Evolutionary conservation across 2,329 filamentous ascomycete species (phyloP), one percentile per base, ranked within the genome.

Genomic region (Pseudonectria foliicola): DNA sequence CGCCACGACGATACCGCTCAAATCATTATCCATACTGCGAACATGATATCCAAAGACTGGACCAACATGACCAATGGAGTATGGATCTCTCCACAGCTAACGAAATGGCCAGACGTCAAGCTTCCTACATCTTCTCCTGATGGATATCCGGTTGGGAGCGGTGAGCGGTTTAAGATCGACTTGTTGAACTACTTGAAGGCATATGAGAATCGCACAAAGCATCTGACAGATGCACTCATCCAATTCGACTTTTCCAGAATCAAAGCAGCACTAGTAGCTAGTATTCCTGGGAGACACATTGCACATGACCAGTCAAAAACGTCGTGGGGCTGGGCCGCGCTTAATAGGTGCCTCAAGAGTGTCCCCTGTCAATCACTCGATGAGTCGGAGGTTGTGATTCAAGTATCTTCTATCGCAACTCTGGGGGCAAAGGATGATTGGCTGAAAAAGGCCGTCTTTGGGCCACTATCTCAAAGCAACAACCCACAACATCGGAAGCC

Each of bases 21-120:
- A 59, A 65, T 95, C 6, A 62, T 93, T 37, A 88, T 95, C 21
- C 85, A 93, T 49, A 95, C 88, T 0, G 86, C 88, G 13, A 95
- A 95, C 49, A 87, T 94, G 82, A 90, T 94, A n/a, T 54, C 71
- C 4, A 78, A 80, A 36, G 88, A 95, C 56, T 95, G 88, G 88
- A 73, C 69, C 2, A 92, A 92, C 48, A 85, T 94, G 83, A 84
- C 80, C 1, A 87, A 95, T 56, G 86, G 77, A 2, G 74, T 85
- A 5, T 95, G 88, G 88, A 68, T 64, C 32, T 90, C 85, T 0
- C 85, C 85, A 1, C 54, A 75, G 2, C 73, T 94, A 1, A 79
- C 83, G 1, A 59, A 74, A 16, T 30, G 25, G 5, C 10, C 43
- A 7, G 15, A 28, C 2, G 31, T 63, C 7, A 7, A 31, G 6